A percentile compares a stretch with the other conserved stretches of the same genome.
These are phyloP conservation scores for Penicillium oxalicum DNA, from an alignment of 2,329 filamentous ascomycete genomes.

Conservation along the genomic window DNA sequence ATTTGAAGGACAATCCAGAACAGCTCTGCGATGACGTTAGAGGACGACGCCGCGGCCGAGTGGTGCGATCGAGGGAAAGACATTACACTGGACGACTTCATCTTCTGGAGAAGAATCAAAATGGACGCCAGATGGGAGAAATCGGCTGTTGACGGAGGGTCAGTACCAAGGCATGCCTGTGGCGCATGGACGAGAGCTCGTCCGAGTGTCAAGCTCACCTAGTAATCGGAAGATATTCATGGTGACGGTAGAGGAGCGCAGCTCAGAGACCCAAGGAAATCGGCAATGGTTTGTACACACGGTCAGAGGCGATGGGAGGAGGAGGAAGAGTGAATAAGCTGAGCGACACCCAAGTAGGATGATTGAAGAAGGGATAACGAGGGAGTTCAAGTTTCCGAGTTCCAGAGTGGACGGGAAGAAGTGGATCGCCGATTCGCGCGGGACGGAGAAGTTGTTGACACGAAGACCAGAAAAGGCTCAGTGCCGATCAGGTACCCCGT, in stretches of 20 bases:
- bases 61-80: slow-evolving; percentile 6
- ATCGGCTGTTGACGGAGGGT: slow-evolving; percentile 58
- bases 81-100: slow-evolving; percentile 81
- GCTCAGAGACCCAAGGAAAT: background rate
- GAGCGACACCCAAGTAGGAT: background rate
- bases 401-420: no score
- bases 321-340: background rate
- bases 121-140: slow-evolving; percentile 93
- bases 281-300: background rate
- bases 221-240: slow-evolving; percentile 68
- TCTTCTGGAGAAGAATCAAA: slow-evolving; percentile 92
- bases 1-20: slow-evolving; percentile 97
- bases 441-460: slow-evolving; percentile 32
- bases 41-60: no score
- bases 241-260: slow-evolving; percentile 24
- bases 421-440: background rate
- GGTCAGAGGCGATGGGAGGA: background rate
- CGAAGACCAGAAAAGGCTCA: slow-evolving; percentile 31
- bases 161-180: slow-evolving; percentile 7
- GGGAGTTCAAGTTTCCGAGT: background rate
- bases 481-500: slow-evolving; percentile 18
- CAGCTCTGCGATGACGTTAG: slow-evolving; percentile 61
- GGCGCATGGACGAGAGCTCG: background rate
- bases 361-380: background rate
- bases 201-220: slow-evolving; percentile 41